Base-by-base conservation (phyloP, 2,329 filamentous ascomycete genomes). In the Fusarium musae region DNA sequence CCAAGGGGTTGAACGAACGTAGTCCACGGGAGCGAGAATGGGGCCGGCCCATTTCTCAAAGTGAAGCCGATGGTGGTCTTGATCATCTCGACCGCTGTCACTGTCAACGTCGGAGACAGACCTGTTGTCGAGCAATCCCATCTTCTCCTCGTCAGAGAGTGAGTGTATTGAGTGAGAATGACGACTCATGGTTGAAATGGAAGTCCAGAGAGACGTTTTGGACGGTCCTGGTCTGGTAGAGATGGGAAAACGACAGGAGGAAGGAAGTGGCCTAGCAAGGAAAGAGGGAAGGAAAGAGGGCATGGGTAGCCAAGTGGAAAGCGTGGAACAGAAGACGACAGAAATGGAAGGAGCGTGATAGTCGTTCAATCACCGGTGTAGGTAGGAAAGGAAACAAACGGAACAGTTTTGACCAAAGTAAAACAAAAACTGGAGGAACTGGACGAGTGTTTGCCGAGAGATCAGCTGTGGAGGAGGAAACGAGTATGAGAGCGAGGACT, bases 61-160 rank as follows among this genome's bases (percentile, higher is more conserved):
- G 21, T 76, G 75, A 59, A 80, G 78, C 66, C 80, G 79, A 59
- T 70, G 69, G n/a, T 59, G 23, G 23, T 86, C 82, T 63, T 82
- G 69, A 40, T 85, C 84, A 61, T 79, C 77, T 60, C 80, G 78
- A 63, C 82, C 82, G 66, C 68, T 77, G 32, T 83, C 85, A 75
- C 83, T 85, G 56, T 87, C 85, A 47, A 80, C 75, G 59, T 88
- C 85, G 17, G 84, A 75, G 36, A 81, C 60, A 21, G 80, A 79
- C 66, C 81, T 83, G 59, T 86, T 83, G n/a, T 87, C 84, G 37
- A 87, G 78, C 39, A 87, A 79, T 19, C 80, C 79, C 61, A 83
- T 78, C 73, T 83, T 85, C 80, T 87, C 86, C 78, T 87, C 84
- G 58, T 82, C 66, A 57, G 80, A 80, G 68, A 81, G 78, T 39